Evolutionary conservation across 2,329 filamentous ascomycete species (phyloP), one percentile per base, ranked within the genome.

Genomic region (Tolypocladium pustulatum): DNA sequence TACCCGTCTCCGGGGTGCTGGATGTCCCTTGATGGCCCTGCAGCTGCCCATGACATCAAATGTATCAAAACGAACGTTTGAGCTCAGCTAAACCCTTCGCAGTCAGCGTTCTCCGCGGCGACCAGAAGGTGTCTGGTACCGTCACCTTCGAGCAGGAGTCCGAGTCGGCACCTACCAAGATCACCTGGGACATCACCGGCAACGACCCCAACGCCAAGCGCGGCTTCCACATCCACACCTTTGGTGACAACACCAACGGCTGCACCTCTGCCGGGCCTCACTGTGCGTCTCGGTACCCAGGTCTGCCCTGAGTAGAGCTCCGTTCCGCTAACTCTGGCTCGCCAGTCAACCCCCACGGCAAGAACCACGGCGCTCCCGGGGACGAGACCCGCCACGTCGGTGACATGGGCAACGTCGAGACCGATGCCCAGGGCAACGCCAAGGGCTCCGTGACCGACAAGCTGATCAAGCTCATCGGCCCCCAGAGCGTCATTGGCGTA

Each of bases 241-340:
- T 96, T 72, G 94, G 94, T 75, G 94, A 97, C 85, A 97, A 97
- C 85, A 97, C 94, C 83, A 99, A 99, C 80, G 94, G 94, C 76
- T 99, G 94, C 89, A 97, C 93, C 66, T 96, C 90, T 66, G 94
- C 94, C 66, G 94, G 94, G 58, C 93, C 94, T 77, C 94, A 99
- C 83, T 99, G 91, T 96, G 81, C 74, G 90, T 79, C 30, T 13
- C 30, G 2, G 4, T 12, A 13, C 5, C 27, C 22, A 2, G 2
- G 17, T 32, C 30, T 51, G 22, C 41, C 13, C 25, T 5, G 4
- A 1, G 46, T 17, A 25, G 41, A 52, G 30, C n/a, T 13, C 30
- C 8, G 49, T 13, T 34, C 8, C 30, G 54, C 64, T 68, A 57
- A 65, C 49, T 41, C n/a, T 37, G 38, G 38, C 7, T 20, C 32